Conservation (phyloP, 2,329 filamentous ascomycete genomes). For the Colletotrichum tropicale region DNA sequence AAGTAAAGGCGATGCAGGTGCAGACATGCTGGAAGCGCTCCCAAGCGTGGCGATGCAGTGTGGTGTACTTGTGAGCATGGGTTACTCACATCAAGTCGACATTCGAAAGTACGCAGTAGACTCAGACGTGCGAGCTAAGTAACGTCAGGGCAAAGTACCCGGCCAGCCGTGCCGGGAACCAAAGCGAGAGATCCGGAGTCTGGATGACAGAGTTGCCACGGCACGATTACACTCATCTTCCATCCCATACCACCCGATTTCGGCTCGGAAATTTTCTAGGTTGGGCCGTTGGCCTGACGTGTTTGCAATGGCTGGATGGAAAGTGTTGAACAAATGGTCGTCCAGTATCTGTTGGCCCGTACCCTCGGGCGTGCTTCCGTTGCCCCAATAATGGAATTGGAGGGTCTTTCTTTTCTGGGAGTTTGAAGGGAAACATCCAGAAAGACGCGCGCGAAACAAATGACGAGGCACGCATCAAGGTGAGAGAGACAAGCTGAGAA, state of each 20-base stretch:
- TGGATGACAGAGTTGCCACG: background rate
- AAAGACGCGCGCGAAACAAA: background rate
- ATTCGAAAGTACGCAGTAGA: background rate
- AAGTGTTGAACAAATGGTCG: constrained; percentile 4
- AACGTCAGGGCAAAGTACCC: background rate
- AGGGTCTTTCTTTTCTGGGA: background rate
- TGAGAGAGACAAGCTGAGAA: background rate
- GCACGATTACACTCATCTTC: background rate
- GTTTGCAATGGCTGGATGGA: background rate
- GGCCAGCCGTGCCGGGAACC: background rate
- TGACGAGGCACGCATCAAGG: background rate
- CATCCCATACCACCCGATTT: background rate
- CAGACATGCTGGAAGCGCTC: background rate
- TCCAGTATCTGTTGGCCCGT: background rate
- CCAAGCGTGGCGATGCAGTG: background rate
- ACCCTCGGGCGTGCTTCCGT: background rate
- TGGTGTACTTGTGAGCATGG: background rate
- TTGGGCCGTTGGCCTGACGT: background rate
- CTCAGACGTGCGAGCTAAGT: background rate
- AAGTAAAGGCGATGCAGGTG: background rate
- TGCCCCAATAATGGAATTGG: background rate
- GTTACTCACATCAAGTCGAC: background rate
- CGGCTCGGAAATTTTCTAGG: background rate
- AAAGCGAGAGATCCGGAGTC: background rate
- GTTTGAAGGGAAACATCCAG: background rate